Conservation (phyloP, 164 flowering plant species). For the Umbellularia californica region DNA sequence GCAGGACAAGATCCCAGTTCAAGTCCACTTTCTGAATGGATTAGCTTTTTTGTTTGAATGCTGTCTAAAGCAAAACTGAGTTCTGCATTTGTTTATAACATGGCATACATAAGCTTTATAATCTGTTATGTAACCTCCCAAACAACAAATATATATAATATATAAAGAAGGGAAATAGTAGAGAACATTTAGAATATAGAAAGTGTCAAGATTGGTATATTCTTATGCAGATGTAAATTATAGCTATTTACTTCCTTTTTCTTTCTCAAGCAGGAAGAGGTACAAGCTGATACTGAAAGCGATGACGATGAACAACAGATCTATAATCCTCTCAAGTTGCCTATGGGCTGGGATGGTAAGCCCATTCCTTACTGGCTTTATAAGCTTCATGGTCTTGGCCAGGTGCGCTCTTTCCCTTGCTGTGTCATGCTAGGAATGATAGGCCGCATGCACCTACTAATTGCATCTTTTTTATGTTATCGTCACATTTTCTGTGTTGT, state of each 20-base stretch:
- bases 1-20: no score
- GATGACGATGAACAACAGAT: conserved; percentile 97
- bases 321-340: conserved; percentile 94
- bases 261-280: conserved; percentile 64
- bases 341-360: conserved; percentile 99
- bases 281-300: conserved; percentile 88
- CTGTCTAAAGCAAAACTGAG: no score
- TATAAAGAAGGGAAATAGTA: no score
- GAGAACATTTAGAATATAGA: no score
- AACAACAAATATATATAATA: no score
- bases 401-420: conserved; percentile 38
- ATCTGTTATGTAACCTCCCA: no score
- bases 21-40: background rate
- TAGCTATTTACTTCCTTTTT: conserved; percentile 1
- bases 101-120: background rate
- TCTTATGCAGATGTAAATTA: background rate
- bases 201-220: background rate
- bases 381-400: conserved; percentile 99
- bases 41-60: background rate
- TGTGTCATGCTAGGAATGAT: background rate
- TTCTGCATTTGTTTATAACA: background rate
- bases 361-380: conserved; percentile 99
- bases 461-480: background rate
- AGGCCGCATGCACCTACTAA: background rate
- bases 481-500: background rate